Percentiles rank a stretch among this genome's conserved stretches.
Conservation (phyloP, 129 eudicot genomes). For the Helianthus annuus region HanXRQr2.0-SUNRISE NC_035435.2:171509416-171509915, state of each 20-base stretch:
- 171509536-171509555: too few species aligned
- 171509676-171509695: background rate
- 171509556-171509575: too few species aligned
- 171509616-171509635: too few species aligned
- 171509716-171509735: background rate
- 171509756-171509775: background rate
- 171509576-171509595: too few species aligned
- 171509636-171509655: background rate
- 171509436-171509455: too few species aligned
- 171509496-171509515: too few species aligned
- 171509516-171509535: too few species aligned
- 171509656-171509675: background rate
- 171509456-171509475: too few species aligned
- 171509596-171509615: too few species aligned
- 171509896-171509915: conserved; percentile 5
- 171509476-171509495: too few species aligned
- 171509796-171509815: conserved; percentile 28
- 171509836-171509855: conserved; percentile 12
- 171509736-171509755: background rate
- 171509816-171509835: conserved; percentile 13
- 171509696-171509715: too few species aligned
- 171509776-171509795: conserved; percentile 2
- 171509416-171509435: too few species aligned
- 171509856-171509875: conserved; percentile 5
- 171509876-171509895: background rate